A percentile compares a stretch with the other conserved stretches of the same genome.
Evolutionary conservation across 225 moss, liverwort and hornwort species (phyloP).

Genomic region (Rhytidiadelphus loreus): DNA sequence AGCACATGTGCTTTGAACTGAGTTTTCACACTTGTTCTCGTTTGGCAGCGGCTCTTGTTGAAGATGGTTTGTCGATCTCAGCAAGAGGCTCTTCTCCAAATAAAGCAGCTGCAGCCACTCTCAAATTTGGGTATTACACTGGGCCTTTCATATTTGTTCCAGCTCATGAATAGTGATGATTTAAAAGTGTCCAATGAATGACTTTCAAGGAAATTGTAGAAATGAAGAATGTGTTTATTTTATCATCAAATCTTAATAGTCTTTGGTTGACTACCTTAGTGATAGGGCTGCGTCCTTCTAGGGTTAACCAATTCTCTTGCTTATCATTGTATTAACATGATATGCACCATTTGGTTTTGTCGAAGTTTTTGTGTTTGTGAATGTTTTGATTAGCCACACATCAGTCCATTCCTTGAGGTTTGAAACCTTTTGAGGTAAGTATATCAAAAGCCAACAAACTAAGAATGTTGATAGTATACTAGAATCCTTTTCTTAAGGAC

Average conservation of each 20-base stretch:
- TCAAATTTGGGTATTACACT: conserved; percentile 13
- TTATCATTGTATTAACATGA: background rate
- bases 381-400: background rate
- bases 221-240: background rate
- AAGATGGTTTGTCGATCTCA: background rate
- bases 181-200: background rate
- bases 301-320: background rate
- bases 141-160: background rate
- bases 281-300: background rate
- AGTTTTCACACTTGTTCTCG: background rate
- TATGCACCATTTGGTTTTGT: background rate
- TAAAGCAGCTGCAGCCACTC: background rate
- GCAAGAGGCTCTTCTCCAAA: background rate
- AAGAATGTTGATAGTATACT: background rate
- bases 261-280: background rate
- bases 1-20: conserved; percentile 11
- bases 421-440: background rate
- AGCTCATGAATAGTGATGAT: background rate
- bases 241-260: background rate
- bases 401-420: background rate
- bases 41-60: conserved; percentile 5
- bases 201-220: background rate
- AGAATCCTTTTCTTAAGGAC: too few relatives aligned
- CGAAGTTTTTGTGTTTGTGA: too few relatives aligned
- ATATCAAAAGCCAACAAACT: background rate